Evolutionary conservation across 2,329 filamentous ascomycete species (phyloP).

Genomic region (Thielaviopsis euricoi): DNA sequence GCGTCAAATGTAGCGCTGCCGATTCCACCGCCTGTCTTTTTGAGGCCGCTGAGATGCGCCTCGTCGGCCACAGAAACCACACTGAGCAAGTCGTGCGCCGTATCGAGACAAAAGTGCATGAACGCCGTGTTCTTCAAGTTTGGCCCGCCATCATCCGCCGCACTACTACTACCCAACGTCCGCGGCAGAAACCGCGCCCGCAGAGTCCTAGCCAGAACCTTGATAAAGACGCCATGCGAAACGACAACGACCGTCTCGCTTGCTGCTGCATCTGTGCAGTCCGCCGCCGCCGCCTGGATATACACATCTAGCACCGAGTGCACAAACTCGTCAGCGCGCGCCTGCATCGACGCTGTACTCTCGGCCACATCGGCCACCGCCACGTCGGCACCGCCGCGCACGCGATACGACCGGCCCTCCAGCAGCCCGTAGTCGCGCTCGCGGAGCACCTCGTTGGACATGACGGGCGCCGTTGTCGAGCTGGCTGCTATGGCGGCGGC

Average conservation of each 20-base stretch:
- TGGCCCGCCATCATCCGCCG: slow-evolving; percentile 10
- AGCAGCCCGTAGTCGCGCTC: slow-evolving; percentile 61
- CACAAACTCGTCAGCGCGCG: slow-evolving; percentile 50
- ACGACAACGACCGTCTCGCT: slow-evolving; percentile 42
- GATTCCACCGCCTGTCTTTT: slow-evolving; percentile 67
- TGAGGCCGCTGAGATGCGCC: slow-evolving; percentile 56
- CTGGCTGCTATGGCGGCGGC: slow-evolving; percentile 46
- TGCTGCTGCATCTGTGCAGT: not conserved
- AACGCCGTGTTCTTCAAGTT: slow-evolving; percentile 39
- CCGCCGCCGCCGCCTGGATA: not conserved
- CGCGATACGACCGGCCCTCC: slow-evolving; percentile 46
- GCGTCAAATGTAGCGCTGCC: slow-evolving; percentile 62
- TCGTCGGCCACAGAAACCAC: slow-evolving; percentile 51
- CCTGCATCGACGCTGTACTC: slow-evolving; percentile 47
- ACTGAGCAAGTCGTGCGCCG: slow-evolving; percentile 15
- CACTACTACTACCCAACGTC: too few relatives aligned
- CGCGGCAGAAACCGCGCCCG: slow-evolving; percentile 36
- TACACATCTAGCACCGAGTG: slow-evolving; percentile 31
- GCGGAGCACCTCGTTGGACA: slow-evolving; percentile 29
- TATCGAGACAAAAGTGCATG: slow-evolving; percentile 18
- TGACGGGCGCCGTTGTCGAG: slow-evolving; percentile 9
- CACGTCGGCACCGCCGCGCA: slow-evolving; percentile 15
- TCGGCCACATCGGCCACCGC: slow-evolving; percentile 39
- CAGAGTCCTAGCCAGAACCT: slow-evolving; percentile 48
- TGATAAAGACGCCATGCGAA: slow-evolving; percentile 70